These are phyloP conservation scores for Xylariales sp. DNA, from an alignment of 2,329 filamentous ascomycete species.

Conservation along the genomic window DNA sequence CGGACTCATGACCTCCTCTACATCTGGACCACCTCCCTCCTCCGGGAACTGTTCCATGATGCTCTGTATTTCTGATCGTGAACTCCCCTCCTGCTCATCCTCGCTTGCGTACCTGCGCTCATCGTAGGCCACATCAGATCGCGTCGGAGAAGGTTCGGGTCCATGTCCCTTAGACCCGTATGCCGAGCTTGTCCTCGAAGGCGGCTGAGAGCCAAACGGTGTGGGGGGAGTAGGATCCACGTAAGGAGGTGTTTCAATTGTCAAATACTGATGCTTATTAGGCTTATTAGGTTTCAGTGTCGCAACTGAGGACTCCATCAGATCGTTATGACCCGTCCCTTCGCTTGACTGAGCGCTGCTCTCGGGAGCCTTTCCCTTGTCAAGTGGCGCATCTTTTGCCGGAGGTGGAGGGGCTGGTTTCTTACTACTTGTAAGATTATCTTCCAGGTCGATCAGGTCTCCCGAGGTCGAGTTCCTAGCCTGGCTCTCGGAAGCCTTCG, in stretches of 20 bases:
- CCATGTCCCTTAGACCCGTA: slow-evolving; percentile 40
- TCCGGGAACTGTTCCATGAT: slow-evolving; percentile 97
- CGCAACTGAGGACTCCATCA: slow-evolving; percentile 42
- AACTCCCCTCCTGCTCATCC: slow-evolving; percentile 63
- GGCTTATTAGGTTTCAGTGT: slow-evolving; percentile 45
- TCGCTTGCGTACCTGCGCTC: slow-evolving; percentile 54
- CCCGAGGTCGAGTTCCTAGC: background rate
- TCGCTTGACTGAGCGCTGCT: background rate
- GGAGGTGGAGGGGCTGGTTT: background rate
- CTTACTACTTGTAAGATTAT: background rate
- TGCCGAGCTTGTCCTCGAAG: slow-evolving; percentile 56
- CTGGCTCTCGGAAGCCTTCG: background rate
- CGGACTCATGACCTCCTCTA: slow-evolving; percentile 88
- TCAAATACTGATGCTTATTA: slow-evolving; percentile 39
- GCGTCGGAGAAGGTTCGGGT: slow-evolving; percentile 46
- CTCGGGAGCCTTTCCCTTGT: slow-evolving; percentile 1
- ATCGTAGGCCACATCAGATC: slow-evolving; percentile 52
- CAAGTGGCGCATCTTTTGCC: background rate
- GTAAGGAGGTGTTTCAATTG: slow-evolving; percentile 43
- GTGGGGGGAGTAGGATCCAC: slow-evolving; percentile 56
- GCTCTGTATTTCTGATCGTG: slow-evolving; percentile 83
- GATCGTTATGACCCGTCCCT: too few relatives aligned
- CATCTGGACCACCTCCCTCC: slow-evolving; percentile 63
- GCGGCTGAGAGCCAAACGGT: slow-evolving; percentile 48
- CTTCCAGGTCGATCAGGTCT: background rate